phyloP scores from a whole-genome alignment of 345 rosid genomes.

The Camelina neglecta region DNA sequence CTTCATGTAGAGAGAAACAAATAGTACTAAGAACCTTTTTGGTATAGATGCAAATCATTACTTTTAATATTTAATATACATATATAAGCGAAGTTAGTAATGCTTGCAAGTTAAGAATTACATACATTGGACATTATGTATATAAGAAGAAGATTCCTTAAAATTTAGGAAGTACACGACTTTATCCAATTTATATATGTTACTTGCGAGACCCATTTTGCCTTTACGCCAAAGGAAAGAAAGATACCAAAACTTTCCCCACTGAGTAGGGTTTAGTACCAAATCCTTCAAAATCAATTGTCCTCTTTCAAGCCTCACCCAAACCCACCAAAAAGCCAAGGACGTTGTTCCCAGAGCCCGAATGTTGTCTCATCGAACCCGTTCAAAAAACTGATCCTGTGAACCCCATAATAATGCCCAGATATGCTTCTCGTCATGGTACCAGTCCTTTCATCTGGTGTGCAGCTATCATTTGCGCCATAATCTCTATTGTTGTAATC shows the following conservation, averaged over 20 bases:
- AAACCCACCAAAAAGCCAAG: constrained; percentile 35
- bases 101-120: constrained; percentile 42
- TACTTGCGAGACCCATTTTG: constrained; percentile 27
- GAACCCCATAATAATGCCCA: constrained; percentile 50
- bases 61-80: neutral
- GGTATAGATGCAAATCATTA: constrained; percentile 19
- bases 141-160: constrained; percentile 44
- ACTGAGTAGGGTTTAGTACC: constrained; percentile 49
- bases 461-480: constrained; percentile 71
- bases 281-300: constrained; percentile 31
- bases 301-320: constrained; percentile 10
- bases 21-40: constrained; percentile 26
- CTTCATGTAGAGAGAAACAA: constrained; percentile 31
- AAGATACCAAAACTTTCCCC: constrained; percentile 79
- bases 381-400: constrained; percentile 15
- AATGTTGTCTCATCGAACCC: constrained; percentile 39
- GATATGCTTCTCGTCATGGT: constrained; percentile 31
- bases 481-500: constrained; percentile 66
- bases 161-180: constrained; percentile 25
- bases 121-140: neutral
- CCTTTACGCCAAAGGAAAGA: constrained; percentile 60
- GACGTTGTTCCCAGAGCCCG: constrained; percentile 27
- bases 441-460: constrained; percentile 77
- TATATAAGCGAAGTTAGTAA: constrained; percentile 33
- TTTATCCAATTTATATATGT: constrained; percentile 27